Base-by-base conservation (phyloP, 768 basidiomycete species). In the Pulveroboletus sp. region DNA sequence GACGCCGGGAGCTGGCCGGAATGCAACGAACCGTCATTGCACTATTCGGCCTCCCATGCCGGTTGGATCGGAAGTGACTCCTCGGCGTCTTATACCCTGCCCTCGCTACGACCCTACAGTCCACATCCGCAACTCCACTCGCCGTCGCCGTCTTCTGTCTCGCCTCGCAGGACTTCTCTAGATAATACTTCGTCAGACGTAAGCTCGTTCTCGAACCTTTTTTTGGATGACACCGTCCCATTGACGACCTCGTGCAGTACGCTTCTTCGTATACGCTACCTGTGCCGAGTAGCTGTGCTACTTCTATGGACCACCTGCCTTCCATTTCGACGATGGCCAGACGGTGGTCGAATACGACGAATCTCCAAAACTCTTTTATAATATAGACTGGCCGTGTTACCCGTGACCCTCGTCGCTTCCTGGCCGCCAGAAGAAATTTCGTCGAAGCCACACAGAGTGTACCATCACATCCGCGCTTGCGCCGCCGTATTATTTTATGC, bases 251-350 rank as follows among this genome's bases (percentile, higher is more conserved):
- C 24, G 18, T 6, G 17, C 6, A 67, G 66, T 67, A 66, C 43
- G 9, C 55, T 18, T 37, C 57, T 24, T 17, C 53, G 0, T 69
- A 68, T 39, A 55, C 61, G 18, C 51, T 69, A 2, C 57, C 68
- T 21, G 5, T 57, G 21, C 46, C 61, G 21, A 58, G 55, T 55
- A 60, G 56, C 57, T 69, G 66, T 39, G 52, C 63, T 56, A 56
- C 66, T n/a, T 55, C 66, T 4, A 56, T 67, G 17, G 66, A 67
- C 41, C 68, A 66, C 49, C 61, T 68, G 9, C 66, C 66, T 0
- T 57, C 68, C 41, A 71, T 70, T 43, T 69, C 70, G 3, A 58
- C 68, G 2, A 58, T 72, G 58, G 58, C 63, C n/a, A 64, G 71
- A 35, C 66, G 71, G 17, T 72, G 71, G 71, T 65, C 72, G 2